Conservation (phyloP, 306 rosid genomes). For the Glycyrrhiza uralensis region DNA sequence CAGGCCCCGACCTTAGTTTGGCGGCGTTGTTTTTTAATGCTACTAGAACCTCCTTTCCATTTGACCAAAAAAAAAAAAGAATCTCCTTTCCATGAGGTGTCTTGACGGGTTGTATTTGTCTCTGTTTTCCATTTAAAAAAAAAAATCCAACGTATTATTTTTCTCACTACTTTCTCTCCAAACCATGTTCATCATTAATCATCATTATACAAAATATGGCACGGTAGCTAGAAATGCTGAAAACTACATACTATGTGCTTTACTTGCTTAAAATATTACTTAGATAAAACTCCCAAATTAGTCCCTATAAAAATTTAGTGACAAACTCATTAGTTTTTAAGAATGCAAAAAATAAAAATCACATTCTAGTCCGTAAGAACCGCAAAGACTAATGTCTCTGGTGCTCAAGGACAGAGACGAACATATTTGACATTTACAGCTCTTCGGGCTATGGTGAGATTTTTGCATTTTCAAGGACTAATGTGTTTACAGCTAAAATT, state of each 20-base stretch:
- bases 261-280: not conserved
- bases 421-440: not conserved
- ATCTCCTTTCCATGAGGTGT: not conserved
- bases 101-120: conserved; percentile 1
- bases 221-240: not conserved
- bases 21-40: not conserved
- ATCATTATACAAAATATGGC: not conserved
- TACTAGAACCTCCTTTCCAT: not conserved
- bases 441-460: not conserved
- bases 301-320: not conserved
- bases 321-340: not conserved
- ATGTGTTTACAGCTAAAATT: not conserved
- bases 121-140: not conserved
- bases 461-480: not conserved
- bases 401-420: not conserved
- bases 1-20: conserved; percentile 16
- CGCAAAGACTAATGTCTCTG: not conserved
- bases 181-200: not conserved
- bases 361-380: not conserved
- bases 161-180: not conserved
- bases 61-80: too few relatives aligned
- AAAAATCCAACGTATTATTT: not conserved
- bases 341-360: not conserved
- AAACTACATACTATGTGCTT: not conserved
- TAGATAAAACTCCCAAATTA: not conserved